A percentile compares a stretch with the other conserved stretches of the same genome.
phyloP scores from a whole-genome alignment of 108 stramenopile genomes.

The Tribonema minus region DNA sequence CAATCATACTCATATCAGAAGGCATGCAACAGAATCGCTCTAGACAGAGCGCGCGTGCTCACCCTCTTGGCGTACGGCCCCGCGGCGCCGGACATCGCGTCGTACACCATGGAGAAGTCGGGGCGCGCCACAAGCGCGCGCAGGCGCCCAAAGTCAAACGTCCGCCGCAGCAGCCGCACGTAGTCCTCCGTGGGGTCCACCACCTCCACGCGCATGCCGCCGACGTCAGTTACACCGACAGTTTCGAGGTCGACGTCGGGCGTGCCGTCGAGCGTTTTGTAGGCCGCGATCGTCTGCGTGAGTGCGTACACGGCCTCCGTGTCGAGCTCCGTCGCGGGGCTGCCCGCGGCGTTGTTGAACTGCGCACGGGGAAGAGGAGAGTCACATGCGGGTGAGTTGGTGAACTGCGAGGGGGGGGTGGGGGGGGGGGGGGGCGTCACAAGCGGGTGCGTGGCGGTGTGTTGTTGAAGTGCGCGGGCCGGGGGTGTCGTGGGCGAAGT shows the following conservation, averaged over 20 bases:
- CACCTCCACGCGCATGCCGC: constrained; percentile 32
- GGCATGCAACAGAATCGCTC: not conserved
- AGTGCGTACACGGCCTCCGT: constrained; percentile 40
- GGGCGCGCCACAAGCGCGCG: constrained; percentile 21
- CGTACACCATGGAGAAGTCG: constrained; percentile 40
- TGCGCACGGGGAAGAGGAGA: too few species aligned
- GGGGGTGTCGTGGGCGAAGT: too few species aligned
- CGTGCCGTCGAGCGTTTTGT: constrained; percentile 13
- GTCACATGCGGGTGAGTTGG: too few species aligned
- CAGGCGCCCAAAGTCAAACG: constrained; percentile 32
- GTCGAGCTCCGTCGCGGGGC: constrained; percentile 32
- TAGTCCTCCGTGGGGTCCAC: constrained; percentile 47
- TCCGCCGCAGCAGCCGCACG: constrained; percentile 20
- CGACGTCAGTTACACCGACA: constrained; percentile 22
- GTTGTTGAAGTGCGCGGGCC: too few species aligned
- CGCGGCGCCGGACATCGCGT: constrained; percentile 45
- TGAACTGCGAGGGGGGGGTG: too few species aligned
- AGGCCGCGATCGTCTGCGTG: constrained; percentile 4
- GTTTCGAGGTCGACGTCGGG: constrained; percentile 29
- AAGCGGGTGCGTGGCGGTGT: too few species aligned
- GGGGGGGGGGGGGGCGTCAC: too few species aligned
- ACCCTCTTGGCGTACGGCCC: constrained; percentile 35
- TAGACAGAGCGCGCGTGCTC: not conserved
- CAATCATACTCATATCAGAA: not conserved
- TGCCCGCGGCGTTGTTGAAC: constrained; percentile 46